Evolutionary conservation across 345 rosid species (phyloP).

Genomic region (Bretschneidera sinensis): DNA sequence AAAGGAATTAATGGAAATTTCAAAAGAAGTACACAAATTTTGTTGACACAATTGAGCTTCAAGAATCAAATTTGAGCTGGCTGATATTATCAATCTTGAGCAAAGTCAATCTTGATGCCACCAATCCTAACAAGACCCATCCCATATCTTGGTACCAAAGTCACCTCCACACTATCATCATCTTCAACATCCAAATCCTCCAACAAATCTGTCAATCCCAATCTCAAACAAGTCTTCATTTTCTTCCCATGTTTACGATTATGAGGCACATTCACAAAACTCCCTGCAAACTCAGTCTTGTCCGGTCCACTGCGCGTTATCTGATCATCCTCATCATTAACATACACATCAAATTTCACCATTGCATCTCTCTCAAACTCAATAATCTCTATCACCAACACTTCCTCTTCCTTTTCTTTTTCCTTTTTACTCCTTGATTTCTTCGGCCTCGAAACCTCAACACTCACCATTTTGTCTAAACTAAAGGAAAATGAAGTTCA

Average conservation of each 20-base stretch:
- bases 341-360: constrained; percentile 50
- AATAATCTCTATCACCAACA: constrained; percentile 37
- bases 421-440: constrained; percentile 41
- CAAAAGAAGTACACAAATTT: too few relatives aligned
- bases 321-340: constrained; percentile 41
- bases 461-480: constrained; percentile 27
- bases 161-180: constrained; percentile 44
- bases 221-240: constrained; percentile 28
- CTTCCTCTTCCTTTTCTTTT: constrained; percentile 57
- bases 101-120: constrained; percentile 38
- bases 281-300: constrained; percentile 53
- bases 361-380: constrained; percentile 29
- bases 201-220: constrained; percentile 45
- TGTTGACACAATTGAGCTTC: too few relatives aligned
- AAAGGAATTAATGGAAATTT: too few relatives aligned
- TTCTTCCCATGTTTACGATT: constrained; percentile 31
- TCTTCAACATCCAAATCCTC: constrained; percentile 47
- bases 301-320: constrained; percentile 21
- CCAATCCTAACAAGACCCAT: constrained; percentile 22
- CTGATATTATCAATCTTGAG: constrained; percentile 25
- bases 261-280: constrained; percentile 53
- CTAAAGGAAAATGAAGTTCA: constrained; percentile 27
- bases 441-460: constrained; percentile 38
- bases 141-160: constrained; percentile 42
- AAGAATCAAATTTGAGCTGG: too few relatives aligned